Base-by-base conservation (phyloP, 306 rosid species). In the Macrotyloma uniflorum region DNA sequence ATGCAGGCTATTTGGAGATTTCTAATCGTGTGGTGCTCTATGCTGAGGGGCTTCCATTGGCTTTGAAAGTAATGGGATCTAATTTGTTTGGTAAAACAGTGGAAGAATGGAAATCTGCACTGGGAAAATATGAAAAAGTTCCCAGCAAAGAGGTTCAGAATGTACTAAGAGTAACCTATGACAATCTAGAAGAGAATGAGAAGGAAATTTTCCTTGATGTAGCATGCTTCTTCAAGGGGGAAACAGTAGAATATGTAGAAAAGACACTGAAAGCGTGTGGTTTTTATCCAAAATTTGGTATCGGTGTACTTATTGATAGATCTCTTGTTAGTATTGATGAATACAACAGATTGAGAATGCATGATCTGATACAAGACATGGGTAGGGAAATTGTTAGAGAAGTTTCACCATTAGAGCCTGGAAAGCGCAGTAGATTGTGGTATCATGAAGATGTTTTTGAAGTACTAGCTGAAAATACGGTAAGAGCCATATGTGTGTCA, bases 361-460 rank as follows among this genome's bases (percentile, higher is more conserved):
- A 87, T 81, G 90, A 87, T 59, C 74, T 84, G 16, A 68, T 87
- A 24, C 84, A 75, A 79, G 85, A 87, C 59, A 84, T 87, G 88
- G 88, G 86, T 0, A 78, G 80, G 24, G 86, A 84, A 62, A 78
- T 84, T 61, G 84, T 84, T 33, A 77, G 84, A 58, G 72, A 70
- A 82, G 83, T 78, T 74, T 59, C 66, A 28, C 88, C 75, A 8
- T 23, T 69, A 49, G 88, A 82, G 49, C 88, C 86, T 2, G 84
- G 83, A 22, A 70, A 45, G 1, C 55, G 83, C 15, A 87, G 84
- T 63, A 81, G 88, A 55, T 18, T 84, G 33, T 87, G 88, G 86
- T 30, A 35, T 49, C 75, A 61, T 43, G 86, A 87, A 58, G 90
- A 87, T 79, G 78, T 81, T 64, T 7, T 54, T 14, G 68, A 75